Base-by-base conservation (phyloP, 768 basidiomycete species). In the Phaeolepiota aurea region DNA sequence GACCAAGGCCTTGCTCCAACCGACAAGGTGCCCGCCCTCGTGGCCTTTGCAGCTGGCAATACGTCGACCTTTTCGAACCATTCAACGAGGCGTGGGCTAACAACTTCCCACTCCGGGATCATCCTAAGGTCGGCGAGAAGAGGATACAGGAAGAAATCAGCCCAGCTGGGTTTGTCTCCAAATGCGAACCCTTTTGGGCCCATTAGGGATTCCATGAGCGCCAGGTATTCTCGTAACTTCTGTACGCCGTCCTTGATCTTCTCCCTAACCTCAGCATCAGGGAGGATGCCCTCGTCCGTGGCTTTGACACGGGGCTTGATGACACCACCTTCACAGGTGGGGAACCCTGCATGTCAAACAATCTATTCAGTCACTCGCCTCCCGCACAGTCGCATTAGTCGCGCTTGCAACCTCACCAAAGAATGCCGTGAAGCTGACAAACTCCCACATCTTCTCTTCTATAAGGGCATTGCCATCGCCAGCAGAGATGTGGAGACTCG, bases 401-500 rank as follows among this genome's bases (percentile, higher is more conserved):
- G n/a, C n/a, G n/a, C n/a, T 18, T 10, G 3, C 2, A 30, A 20
- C 10, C 57, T 44, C 23, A 59, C 61, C 61, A 15, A 54, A 55
- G n/a, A 50, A 59, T 13, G 56, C 54, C 2, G 50, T 43, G 4
- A 63, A 43, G 42, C 58, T 59, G 14, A 58, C 59, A 22, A 58
- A 48, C 38, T 63, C 61, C 59, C 59, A 63, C 53, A 63, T 57
- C 39, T 56, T 58, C 44, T 63, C 61, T 33, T 54, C 53, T 5
- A 59, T 36, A 2, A 45, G 32, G 20, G 35, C 51, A 4, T 45
- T 48, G 1, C 35, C 28, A 15, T 49, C 44, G 4, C 49, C 49
- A 5, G 48, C 19, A 13, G 43, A 34, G 12, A 54, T 38, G 20
- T 57, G 54, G 16, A 63, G 45, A 2, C 53, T 54, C 1, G 61